Base-by-base conservation (phyloP, 164 flowering plant genomes). In the Saururus chinensis region DNA sequence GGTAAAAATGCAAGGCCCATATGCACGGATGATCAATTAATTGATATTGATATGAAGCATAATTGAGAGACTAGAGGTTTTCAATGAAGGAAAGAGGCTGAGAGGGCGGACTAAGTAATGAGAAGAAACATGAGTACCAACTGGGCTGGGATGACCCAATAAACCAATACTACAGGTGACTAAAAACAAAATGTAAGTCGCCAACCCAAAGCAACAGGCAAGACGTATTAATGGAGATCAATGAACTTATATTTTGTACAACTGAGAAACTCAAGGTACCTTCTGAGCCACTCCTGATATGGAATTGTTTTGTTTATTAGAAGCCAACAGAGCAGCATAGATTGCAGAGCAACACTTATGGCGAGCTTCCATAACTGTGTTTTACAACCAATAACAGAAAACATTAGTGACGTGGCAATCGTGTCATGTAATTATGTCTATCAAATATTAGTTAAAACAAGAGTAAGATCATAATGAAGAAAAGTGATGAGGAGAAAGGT, bases 281-380 rank as follows among this genome's bases (percentile, higher is more conserved):
- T 87, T 92, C 54, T 65, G 53, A 51, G 76, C 80, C 58, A 78
- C 63, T 57, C 63, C 81, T 56, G 83, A 61, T 54, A 82, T 68
- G 57, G 82, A 69, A 63, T 88, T 78, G 56, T 69, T 30, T 23
- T 74, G 79, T 64, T 67, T 71, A 55, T 55, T 70, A 14, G 89
- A 80, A 23, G 76, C 70, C 21, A 63, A 41, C 49, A 89, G 70
- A 40, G 84, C 80, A 70, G 66, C 73, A 68, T 70, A 66, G 53
- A 89, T 79, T n/a, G 92, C 83, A 64, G 68, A 68, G 76, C 96
- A 92, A 63, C 96, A 89, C n/a, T 70, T 79, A 62, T 84, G 77
- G 68, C 88, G 81, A 61, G 81, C 83, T 72, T 89, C 98, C 98
- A 92, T 89, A 40, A 89, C 98, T 92, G 74, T 30, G 49, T 12